Percentiles rank a stretch among this genome's conserved stretches.
These are phyloP conservation scores for Sphagnurus paluster DNA, from an alignment of 1,284 basidiomycete species.

Conservation along the genomic window DNA sequence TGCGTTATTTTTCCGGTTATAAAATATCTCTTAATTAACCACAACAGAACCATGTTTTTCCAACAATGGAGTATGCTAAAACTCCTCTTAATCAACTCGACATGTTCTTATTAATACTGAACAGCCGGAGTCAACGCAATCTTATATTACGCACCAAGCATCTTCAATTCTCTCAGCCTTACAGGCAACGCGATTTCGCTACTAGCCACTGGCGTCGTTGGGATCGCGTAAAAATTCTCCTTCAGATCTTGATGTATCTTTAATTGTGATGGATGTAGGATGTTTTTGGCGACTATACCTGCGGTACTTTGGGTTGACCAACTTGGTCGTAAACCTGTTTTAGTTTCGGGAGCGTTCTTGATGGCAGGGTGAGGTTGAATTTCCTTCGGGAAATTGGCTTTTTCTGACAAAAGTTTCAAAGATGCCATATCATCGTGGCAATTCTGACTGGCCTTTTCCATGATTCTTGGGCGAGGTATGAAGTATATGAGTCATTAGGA, in stretches of 20 bases:
- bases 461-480: conserved; percentile 49
- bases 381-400: conserved; percentile 24
- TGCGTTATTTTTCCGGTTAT: neutral
- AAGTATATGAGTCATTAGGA: conserved; percentile 8
- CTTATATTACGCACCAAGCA: conserved; percentile 68
- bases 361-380: conserved; percentile 57
- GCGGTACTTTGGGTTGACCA: conserved; percentile 74
- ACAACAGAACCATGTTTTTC: conserved; percentile 66
- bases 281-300: conserved; percentile 75
- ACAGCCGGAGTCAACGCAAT: conserved; percentile 58
- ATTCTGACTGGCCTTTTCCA: conserved; percentile 57
- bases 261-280: conserved; percentile 38
- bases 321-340: conserved; percentile 66
- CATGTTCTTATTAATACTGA: neutral
- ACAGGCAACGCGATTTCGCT: conserved; percentile 61
- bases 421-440: conserved; percentile 68
- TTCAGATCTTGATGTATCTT: neutral
- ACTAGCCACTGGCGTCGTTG: conserved; percentile 81
- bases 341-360: conserved; percentile 69
- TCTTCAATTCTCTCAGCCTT: conserved; percentile 60
- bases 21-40: conserved; percentile 1
- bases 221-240: conserved; percentile 56
- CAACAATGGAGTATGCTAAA: conserved; percentile 54
- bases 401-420: conserved; percentile 19
- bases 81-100: conserved; percentile 32